Evolutionary conservation across 2,329 filamentous ascomycete genomes (phyloP), one percentile per base, ranked within the genome.

Genomic region (Zelopaecilomyces penicillatus): DNA sequence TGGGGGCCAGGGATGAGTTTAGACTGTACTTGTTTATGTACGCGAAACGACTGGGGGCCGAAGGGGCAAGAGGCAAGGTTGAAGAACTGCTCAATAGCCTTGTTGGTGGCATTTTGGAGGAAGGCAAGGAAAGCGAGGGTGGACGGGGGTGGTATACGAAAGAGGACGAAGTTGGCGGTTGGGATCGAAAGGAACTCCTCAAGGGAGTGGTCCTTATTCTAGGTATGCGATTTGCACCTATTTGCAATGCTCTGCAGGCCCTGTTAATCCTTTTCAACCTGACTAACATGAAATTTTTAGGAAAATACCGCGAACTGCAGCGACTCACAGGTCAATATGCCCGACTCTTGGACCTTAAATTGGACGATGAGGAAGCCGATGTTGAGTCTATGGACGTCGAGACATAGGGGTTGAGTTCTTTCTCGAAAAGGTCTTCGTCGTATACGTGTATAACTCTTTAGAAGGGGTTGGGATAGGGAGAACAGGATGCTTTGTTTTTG

Each of bases 11-110:
- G 55, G 90, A 97, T 47, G 93, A 98, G 62, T 98, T 97, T 67
- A 81, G 88, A 46, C 73, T 95, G 1, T 97, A 97, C 58, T 70
- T 98, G n/a, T 85, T 89, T 58, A 97, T 97, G 89, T 98, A 98
- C 58, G 91, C 90, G 4, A 97, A 96, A 68, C 82, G 93, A 1
- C 78, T 98, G 5, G 93, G 93, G 1, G 88, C 89, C 0, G 94
- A 98, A 63, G 89, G 89, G 0, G 70, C 91, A 42, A 81, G 84
- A 54, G 75, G 80, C 45, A 98, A 98, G 67, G 89, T 96, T 2
- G 91, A 97, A 61, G 94, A 98, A 68, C 71, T 98, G 7, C 70
- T 97, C 29, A 84, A 87, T 54, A 85, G 80, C 38, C 70, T 98
- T 36, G 72, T 95, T 40, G 89, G 90, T 6, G 85, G 86, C 41